Percentiles rank a stretch among this genome's conserved stretches.
phyloP scores from a whole-genome alignment of 768 basidiomycete species.

The Russula olivacea region DNA sequence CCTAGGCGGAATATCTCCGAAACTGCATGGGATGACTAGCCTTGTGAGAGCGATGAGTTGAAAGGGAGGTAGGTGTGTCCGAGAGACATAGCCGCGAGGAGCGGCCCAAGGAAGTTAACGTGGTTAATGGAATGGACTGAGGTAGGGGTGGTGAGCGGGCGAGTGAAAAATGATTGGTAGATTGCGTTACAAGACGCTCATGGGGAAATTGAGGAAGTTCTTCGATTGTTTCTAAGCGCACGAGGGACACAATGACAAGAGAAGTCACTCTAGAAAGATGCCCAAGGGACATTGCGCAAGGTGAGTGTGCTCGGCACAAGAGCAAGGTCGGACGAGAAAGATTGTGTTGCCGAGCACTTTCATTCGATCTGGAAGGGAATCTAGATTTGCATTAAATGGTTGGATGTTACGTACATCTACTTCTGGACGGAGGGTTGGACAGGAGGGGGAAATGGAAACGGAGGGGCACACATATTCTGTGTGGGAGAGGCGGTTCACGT shows the following conservation, averaged over 20 bases:
- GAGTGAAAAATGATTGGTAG: not conserved
- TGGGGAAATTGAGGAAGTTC: slow-evolving; percentile 8
- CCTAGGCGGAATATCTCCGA: not conserved
- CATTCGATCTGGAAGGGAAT: slow-evolving; percentile 6
- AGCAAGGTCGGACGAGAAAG: not conserved
- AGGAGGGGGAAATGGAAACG: slow-evolving; percentile 1
- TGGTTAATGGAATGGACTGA: not conserved
- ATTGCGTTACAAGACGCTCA: slow-evolving; percentile 4
- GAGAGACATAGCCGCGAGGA: not conserved
- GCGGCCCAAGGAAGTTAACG: not conserved
- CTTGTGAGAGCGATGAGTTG: not conserved
- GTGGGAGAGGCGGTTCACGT: not conserved
- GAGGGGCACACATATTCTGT: not conserved
- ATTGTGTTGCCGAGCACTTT: not conserved
- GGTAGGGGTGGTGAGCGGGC: not conserved
- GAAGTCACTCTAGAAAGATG: too few species aligned
- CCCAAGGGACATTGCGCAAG: not conserved
- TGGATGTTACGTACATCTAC: slow-evolving; percentile 3
- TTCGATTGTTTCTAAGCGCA: slow-evolving; percentile 1
- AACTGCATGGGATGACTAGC: not conserved
- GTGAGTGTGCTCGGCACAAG: not conserved
- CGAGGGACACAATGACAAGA: not conserved
- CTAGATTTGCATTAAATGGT: slow-evolving; percentile 10
- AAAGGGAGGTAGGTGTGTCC: not conserved
- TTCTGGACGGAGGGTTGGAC: slow-evolving; percentile 2